Evolutionary conservation across 768 basidiomycete species (phyloP), one percentile per base, ranked within the genome.

Genomic region (Suillus tomentosus): DNA sequence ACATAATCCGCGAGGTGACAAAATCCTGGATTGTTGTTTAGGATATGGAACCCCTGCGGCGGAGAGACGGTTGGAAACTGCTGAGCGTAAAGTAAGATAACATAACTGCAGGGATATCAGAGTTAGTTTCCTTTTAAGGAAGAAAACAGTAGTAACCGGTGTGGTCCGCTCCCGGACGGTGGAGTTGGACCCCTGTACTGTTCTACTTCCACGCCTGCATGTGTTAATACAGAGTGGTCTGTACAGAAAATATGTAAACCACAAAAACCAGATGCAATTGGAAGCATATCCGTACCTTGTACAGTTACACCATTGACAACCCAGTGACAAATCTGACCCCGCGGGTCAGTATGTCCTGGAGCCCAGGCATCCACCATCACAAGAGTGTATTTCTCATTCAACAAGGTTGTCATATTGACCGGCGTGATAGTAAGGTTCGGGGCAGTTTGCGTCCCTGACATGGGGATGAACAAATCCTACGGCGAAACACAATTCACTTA

Each of bases 281-380:
- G 24, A 22, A 47, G 55, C 8, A 40, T n/a, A 19, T 39, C 71
- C 77, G 17, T 37, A 85, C 86, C 77, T 27, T 72, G 68, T 47
- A 89, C 64, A 4, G 79, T 80, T 19, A 84, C 90, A 27, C 82
- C 79, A 73, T 93, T 92, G 65, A 87, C 85, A 56, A 94, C 84
- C 92, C 91, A 94, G 78, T 94, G 93, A 61, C 90, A 84, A 58
- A 86, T 91, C 67, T 87, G 86, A 22, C 85, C 87, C 10, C 78
- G 75, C 43, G 81, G 74, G 61, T 85, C 77, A 67, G 88, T 81
- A 56, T 83, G 77, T 45, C 91, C 91, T 43, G 88, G 87, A 27
- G 83, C 71, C 64, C 86, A 87, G 14, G 90, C 89, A 69, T 95
- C 92, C 37, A 87, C 82, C 90, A 95, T 90, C 60, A 84, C 79